A percentile compares a stretch with the other conserved stretches of the same genome.
Conservation (phyloP, 371 early-diverging fungal genomes). For the Rhizopus delemar region DNA sequence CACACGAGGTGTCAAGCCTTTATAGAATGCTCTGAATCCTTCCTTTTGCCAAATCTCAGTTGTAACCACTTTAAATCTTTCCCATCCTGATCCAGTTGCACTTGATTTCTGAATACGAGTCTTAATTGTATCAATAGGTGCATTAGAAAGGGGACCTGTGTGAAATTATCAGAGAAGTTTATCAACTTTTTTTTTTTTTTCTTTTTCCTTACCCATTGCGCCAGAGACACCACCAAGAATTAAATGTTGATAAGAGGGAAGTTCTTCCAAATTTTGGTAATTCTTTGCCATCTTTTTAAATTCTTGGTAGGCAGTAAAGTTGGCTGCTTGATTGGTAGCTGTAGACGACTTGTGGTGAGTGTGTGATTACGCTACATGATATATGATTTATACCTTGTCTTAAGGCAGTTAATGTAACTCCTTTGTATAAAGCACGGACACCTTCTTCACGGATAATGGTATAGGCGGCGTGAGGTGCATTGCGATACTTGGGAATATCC, state of each 20-base stretch:
- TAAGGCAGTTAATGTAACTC: constrained; percentile 91
- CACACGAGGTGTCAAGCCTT: constrained; percentile 93
- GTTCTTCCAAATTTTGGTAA: constrained; percentile 76
- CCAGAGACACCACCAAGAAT: constrained; percentile 93
- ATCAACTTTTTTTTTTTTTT: background rate
- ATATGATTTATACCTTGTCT: constrained; percentile 72
- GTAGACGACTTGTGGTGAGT: background rate
- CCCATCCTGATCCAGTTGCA: constrained; percentile 75
- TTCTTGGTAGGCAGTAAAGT: constrained; percentile 96
- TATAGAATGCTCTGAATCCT: constrained; percentile 92
- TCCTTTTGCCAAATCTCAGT: constrained; percentile 81
- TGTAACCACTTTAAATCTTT: constrained; percentile 76
- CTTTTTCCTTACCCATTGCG: constrained; percentile 71
- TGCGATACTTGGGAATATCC: constrained; percentile 95
- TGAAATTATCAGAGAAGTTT: background rate
- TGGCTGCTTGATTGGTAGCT: constrained; percentile 98
- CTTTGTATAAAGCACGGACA: constrained; percentile 88
- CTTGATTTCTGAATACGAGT: constrained; percentile 93
- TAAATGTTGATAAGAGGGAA: constrained; percentile 92
- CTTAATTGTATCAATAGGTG: constrained; percentile 98
- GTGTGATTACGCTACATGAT: background rate
- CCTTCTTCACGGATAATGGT: constrained; percentile 95
- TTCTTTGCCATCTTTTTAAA: constrained; percentile 70
- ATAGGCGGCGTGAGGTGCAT: constrained; percentile 90
- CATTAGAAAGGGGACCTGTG: constrained; percentile 88